Evolutionary conservation across 2,329 filamentous ascomycete genomes (phyloP).

Genomic region (Aspergillus calidoustus): DNA sequence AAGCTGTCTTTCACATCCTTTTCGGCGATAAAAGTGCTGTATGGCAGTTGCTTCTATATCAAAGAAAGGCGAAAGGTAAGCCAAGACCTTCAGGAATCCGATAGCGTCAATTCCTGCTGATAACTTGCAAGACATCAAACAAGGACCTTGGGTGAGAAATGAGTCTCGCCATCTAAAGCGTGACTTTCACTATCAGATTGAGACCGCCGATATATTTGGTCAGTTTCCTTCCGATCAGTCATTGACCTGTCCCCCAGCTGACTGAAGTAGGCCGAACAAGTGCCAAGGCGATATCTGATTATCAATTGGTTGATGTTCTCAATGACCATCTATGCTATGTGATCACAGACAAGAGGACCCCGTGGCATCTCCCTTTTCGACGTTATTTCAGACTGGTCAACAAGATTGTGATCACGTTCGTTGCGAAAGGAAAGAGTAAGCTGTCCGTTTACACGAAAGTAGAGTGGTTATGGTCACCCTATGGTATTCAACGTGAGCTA

Average conservation of each 20-base stretch:
- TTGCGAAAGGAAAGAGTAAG: conserved; percentile 90
- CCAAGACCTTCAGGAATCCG: neutral
- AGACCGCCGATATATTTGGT: conserved; percentile 68
- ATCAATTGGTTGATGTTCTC: conserved; percentile 83
- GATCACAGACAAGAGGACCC: conserved; percentile 65
- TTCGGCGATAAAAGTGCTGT: conserved; percentile 96
- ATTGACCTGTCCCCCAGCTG: neutral
- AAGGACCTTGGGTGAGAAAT: conserved; percentile 79
- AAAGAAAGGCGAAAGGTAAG: conserved; percentile 70
- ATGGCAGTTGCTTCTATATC: conserved; percentile 88
- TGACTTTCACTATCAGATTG: conserved; percentile 79
- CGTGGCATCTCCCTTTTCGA: conserved; percentile 85
- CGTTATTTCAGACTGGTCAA: conserved; percentile 79
- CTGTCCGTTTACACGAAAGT: conserved; percentile 84
- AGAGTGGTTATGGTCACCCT: conserved; percentile 77
- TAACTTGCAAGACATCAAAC: conserved; percentile 65
- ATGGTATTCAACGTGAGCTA: conserved; percentile 48
- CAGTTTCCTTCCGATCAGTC: neutral
- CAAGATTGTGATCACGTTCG: conserved; percentile 92
- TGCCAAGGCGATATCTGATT: conserved; percentile 71
- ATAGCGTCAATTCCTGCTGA: conserved; percentile 20
- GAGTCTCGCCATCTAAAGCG: conserved; percentile 74
- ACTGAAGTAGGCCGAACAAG: conserved; percentile 50
- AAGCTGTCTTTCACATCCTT: conserved; percentile 92
- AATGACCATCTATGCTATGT: conserved; percentile 77